phyloP scores from a whole-genome alignment of 148 eudicot species.

The Limonium bicolor region DNA sequence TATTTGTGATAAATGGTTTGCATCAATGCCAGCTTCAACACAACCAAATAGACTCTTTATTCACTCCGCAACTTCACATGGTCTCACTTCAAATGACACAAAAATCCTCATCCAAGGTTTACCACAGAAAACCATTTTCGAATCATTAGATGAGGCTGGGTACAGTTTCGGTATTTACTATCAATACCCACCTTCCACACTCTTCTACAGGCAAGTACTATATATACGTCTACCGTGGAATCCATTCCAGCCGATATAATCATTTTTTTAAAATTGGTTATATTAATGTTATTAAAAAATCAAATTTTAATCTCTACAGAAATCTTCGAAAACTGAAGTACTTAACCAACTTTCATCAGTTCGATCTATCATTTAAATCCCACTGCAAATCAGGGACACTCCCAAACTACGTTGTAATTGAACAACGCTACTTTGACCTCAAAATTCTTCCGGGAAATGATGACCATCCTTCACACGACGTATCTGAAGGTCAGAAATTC shows the following conservation, averaged over 20 bases:
- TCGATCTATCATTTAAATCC: conserved; percentile 49
- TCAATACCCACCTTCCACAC: conserved; percentile 56
- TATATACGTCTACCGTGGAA: not conserved
- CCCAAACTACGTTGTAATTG: conserved; percentile 80
- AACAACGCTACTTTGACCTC: conserved; percentile 52
- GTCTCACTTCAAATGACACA: conserved; percentile 35
- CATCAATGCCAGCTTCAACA: conserved; percentile 56
- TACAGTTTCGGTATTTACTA: conserved; percentile 57
- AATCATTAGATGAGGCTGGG: conserved; percentile 53
- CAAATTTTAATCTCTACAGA: conserved; percentile 9
- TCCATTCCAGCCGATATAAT: not conserved
- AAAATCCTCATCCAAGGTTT: conserved; percentile 32
- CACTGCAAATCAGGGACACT: conserved; percentile 70
- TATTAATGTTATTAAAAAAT: not conserved
- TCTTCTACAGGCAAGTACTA: conserved; percentile 41
- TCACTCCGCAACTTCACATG: conserved; percentile 73
- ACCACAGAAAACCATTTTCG: conserved; percentile 75
- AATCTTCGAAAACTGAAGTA: conserved; percentile 70
- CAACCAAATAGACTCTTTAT: conserved; percentile 60
- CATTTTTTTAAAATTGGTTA: not conserved
- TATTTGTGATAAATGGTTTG: conserved; percentile 67
- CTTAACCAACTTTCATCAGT: conserved; percentile 47
- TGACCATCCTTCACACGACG: conserved; percentile 71
- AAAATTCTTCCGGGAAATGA: conserved; percentile 59
- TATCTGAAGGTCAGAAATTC: conserved; percentile 34